Evolutionary conservation across 2,329 filamentous ascomycete species (phyloP).

Genomic region (Diaporthe sp.): DNA sequence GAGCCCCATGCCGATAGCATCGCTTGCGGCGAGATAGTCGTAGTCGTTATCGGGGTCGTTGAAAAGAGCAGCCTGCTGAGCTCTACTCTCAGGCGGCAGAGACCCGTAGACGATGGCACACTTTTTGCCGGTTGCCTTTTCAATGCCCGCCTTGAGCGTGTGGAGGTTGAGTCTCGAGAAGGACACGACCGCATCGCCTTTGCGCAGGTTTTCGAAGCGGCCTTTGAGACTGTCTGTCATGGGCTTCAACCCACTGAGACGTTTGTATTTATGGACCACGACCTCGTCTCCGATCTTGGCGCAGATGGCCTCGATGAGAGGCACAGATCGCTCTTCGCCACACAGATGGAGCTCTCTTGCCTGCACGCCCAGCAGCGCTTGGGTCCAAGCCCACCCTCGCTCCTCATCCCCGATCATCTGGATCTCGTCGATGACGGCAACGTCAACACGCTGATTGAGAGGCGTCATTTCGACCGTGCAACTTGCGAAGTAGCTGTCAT

Average conservation of each 20-base stretch:
- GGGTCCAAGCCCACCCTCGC: constrained; percentile 95
- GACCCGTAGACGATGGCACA: constrained; percentile 95
- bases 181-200: constrained; percentile 90
- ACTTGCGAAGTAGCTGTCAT: constrained; percentile 75
- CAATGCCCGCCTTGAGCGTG: constrained; percentile 82
- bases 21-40: constrained; percentile 92
- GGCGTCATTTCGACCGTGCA: constrained; percentile 94
- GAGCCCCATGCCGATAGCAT: constrained; percentile 97
- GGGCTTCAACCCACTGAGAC: constrained; percentile 82
- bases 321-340: constrained; percentile 87
- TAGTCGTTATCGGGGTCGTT: constrained; percentile 97
- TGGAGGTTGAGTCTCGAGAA: constrained; percentile 90
- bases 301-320: constrained; percentile 83
- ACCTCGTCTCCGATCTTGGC: constrained; percentile 86
- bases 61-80: constrained; percentile 91
- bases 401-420: constrained; percentile 91
- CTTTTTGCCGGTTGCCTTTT: constrained; percentile 80
- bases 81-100: constrained; percentile 91
- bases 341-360: constrained; percentile 94
- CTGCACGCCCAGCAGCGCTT: constrained; percentile 87
- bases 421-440: constrained; percentile 98
- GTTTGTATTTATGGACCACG: constrained; percentile 84
- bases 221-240: constrained; percentile 74
- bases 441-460: constrained; percentile 74
- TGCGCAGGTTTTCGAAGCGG: constrained; percentile 77